Conservation (phyloP, 2,329 filamentous ascomycete species). For the Escovopsis sp. region DNA sequence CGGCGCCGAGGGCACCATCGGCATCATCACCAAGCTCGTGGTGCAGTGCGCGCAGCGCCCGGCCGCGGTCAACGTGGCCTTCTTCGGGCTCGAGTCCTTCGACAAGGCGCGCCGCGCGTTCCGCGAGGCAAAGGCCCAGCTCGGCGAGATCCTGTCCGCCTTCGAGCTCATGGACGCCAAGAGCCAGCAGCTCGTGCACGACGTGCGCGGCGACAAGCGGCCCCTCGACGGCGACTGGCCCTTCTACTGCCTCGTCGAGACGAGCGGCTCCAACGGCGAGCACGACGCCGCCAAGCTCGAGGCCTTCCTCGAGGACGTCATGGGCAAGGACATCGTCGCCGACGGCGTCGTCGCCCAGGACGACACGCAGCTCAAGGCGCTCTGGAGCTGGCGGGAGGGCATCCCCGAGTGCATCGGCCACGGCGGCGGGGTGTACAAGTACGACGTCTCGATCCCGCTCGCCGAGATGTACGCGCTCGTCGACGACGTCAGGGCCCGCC, state of each 20-base stretch:
- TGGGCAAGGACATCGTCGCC: constrained; percentile 70
- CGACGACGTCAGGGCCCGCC: constrained; percentile 62
- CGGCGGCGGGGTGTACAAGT: constrained; percentile 94
- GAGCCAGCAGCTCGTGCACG: constrained; percentile 63
- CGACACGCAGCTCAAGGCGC: constrained; percentile 69
- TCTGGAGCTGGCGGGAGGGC: constrained; percentile 91
- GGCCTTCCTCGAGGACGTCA: constrained; percentile 78
- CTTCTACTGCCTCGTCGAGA: constrained; percentile 96
- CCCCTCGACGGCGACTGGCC: constrained; percentile 75
- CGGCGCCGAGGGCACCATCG: constrained; percentile 86
- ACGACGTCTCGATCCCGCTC: constrained; percentile 90
- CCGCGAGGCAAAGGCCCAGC: constrained; percentile 73
- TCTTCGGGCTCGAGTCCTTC: constrained; percentile 81
- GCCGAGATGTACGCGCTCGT: constrained; percentile 78
- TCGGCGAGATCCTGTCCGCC: constrained; percentile 89
- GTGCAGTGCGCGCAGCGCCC: constrained; percentile 81
- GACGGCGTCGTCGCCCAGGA: constrained; percentile 91
- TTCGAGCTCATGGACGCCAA: constrained; percentile 93
- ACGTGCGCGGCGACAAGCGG: constrained; percentile 59
- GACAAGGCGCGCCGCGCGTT: constrained; percentile 81
- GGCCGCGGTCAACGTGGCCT: constrained; percentile 83
- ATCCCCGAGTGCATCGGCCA: constrained; percentile 82
- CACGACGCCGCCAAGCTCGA: constrained; percentile 90
- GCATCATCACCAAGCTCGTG: constrained; percentile 81
- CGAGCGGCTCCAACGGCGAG: constrained; percentile 83